Base-by-base conservation (phyloP, 106 monocot genomes). In the Dactylorhiza incarnata region DNA sequence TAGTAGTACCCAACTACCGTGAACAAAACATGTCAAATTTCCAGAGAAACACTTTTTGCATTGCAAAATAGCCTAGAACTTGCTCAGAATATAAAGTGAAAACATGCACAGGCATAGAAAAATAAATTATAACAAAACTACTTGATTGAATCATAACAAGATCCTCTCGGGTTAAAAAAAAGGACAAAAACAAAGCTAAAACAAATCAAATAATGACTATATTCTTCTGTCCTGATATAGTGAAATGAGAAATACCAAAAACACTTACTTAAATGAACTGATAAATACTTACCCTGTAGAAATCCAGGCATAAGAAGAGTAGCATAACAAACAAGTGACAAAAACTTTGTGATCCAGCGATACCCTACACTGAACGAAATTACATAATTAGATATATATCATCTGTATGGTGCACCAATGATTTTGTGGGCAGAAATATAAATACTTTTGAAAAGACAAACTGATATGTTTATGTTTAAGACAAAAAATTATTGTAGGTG, bases 251-350 rank as follows among this genome's bases (percentile, higher is more conserved):
- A 65, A 65, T 65, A 29, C 65, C 29, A 29, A 61, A 7, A 61
- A 9, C 65, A 65, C 65, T 25, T 2, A 26, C 13, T 15, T 56
- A 65, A 65, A 10, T 17, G 11, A 72, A 72, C 2, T 1, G n/a
- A 74, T 44, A 79, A 25, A 68, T 43, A 74, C 83, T 48, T 55
- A 99, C 99, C 91, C 80, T 99, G 99, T 80, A 99, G 9, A 80
- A 99, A 91, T 63, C 99, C 99, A 73, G 99, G 99, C 87, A 90
- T 87, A 74, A 99, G 91, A 72, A 99, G 77, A 13, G 85, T 52
- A 48, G 94, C 89, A 85, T 99, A 99, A 81, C 86, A 99, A 74
- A 76, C 82, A 81, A 99, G 94, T 9, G 94, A 94, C 61, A 94
- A 84, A 81, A 89, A 89, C 87, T 79, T 91, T 69, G 83, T 78